Percentiles rank a stretch among this genome's conserved stretches.
phyloP scores from a whole-genome alignment of 2,329 filamentous ascomycete species.

The Xylariaceae sp. region DNA sequence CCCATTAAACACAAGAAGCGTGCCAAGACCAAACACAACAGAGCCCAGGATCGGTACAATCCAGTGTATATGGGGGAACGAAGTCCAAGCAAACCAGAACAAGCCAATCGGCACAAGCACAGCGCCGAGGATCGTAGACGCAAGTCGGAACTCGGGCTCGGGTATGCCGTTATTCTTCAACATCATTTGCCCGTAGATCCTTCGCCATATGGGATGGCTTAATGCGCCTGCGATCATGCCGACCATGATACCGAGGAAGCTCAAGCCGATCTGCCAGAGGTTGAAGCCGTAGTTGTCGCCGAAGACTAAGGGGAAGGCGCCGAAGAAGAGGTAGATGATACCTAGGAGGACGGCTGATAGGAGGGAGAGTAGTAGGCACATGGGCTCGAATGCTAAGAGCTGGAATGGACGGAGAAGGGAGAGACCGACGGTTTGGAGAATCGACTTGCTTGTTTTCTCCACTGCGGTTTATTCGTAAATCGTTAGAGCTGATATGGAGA shows the following conservation, averaged over 20 bases:
- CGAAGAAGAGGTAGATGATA: conserved; percentile 86
- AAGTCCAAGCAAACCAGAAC: conserved; percentile 87
- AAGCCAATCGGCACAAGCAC: conserved; percentile 73
- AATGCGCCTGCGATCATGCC: conserved; percentile 61
- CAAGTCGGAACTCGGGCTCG: conserved; percentile 83
- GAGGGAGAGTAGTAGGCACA: conserved; percentile 76
- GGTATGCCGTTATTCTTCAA: conserved; percentile 49
- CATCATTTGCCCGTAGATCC: conserved; percentile 52
- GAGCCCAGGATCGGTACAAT: conserved; percentile 70
- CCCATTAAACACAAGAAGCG: conserved; percentile 72
- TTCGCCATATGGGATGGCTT: conserved; percentile 61
- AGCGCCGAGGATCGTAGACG: conserved; percentile 68
- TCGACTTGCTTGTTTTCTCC: conserved; percentile 65
- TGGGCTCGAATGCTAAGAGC: conserved; percentile 74
- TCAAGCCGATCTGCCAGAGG: conserved; percentile 72
- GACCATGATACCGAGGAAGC: conserved; percentile 66
- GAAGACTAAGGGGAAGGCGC: conserved; percentile 80
- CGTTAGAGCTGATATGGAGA: not conserved
- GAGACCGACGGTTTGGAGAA: conserved; percentile 52
- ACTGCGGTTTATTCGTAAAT: conserved; percentile 29
- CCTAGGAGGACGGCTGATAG: conserved; percentile 82
- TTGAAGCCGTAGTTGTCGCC: conserved; percentile 66
- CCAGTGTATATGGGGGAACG: conserved; percentile 68
- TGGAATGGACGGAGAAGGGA: conserved; percentile 68
- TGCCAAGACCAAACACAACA: conserved; percentile 62